phyloP scores from a whole-genome alignment of 2,329 filamentous ascomycete genomes.

The Aspergillus fructus region DNA sequence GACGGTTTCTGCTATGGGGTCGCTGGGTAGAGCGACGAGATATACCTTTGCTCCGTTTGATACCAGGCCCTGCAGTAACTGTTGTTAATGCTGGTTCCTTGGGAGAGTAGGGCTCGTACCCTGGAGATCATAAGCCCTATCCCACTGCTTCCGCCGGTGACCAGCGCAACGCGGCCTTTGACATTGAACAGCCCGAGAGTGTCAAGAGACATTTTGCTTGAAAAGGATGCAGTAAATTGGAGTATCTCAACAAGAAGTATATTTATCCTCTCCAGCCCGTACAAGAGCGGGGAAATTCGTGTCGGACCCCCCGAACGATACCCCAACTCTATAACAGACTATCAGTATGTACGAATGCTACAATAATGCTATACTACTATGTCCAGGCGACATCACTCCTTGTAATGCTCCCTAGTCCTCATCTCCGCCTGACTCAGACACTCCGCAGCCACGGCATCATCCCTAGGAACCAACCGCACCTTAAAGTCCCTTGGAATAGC shows the following conservation, averaged over 20 bases:
- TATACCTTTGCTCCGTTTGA: slow-evolving; percentile 50
- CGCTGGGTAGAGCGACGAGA: slow-evolving; percentile 42
- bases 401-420: slow-evolving; percentile 52
- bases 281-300: neutral
- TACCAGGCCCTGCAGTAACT: slow-evolving; percentile 39
- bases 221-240: neutral
- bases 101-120: slow-evolving; percentile 22
- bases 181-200: slow-evolving; percentile 30
- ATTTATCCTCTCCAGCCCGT: too few species aligned
- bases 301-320: neutral
- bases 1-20: slow-evolving; percentile 42
- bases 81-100: neutral
- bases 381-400: slow-evolving; percentile 12
- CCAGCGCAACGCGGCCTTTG: slow-evolving; percentile 44
- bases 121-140: slow-evolving; percentile 50
- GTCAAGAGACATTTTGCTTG: neutral
- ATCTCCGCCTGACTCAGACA: slow-evolving; percentile 46
- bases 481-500: slow-evolving; percentile 61
- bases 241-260: too few species aligned
- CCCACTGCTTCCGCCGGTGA: slow-evolving; percentile 48
- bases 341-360: too few species aligned
- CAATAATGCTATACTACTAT: too few species aligned
- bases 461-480: slow-evolving; percentile 55
- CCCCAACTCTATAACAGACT: neutral
- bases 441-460: slow-evolving; percentile 37